These are phyloP conservation scores for Gremmenia infestans DNA, from an alignment of 2,329 filamentous ascomycete genomes.

Conservation along the genomic window DNA sequence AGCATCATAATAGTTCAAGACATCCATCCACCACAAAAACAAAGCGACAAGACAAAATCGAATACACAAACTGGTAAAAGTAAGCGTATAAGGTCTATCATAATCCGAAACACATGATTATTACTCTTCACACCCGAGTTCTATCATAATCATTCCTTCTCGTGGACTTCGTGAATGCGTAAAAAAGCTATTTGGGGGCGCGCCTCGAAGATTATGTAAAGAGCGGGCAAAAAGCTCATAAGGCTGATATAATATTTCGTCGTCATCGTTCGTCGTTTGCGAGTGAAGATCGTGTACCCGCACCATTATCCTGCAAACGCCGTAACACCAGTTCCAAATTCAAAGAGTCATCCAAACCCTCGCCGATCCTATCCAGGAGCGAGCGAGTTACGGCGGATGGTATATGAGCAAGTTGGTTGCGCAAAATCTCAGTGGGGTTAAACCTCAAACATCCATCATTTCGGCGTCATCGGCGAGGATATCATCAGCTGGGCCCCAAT, in stretches of 20 bases:
- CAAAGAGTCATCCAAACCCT: slow-evolving; percentile 26
- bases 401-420: slow-evolving; percentile 12
- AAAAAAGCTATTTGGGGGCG: slow-evolving; percentile 12
- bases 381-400: slow-evolving; percentile 17
- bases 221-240: slow-evolving; percentile 18
- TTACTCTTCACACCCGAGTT: slow-evolving; percentile 11
- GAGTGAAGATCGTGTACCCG: slow-evolving; percentile 2
- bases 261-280: slow-evolving; percentile 10
- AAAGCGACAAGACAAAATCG: slow-evolving; percentile 1
- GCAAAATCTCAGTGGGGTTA: slow-evolving; percentile 20
- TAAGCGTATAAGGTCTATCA: slow-evolving; percentile 3
- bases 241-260: slow-evolving; percentile 17
- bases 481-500: slow-evolving; percentile 76
- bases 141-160: slow-evolving; percentile 20
- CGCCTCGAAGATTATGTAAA: slow-evolving; percentile 22
- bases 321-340: slow-evolving; percentile 19
- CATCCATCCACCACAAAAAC: slow-evolving; percentile 2
- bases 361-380: slow-evolving; percentile 29
- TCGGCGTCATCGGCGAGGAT: slow-evolving; percentile 34
- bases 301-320: slow-evolving; percentile 23
- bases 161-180: slow-evolving; percentile 29
- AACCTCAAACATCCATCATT: slow-evolving; percentile 33
- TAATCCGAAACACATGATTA: slow-evolving; percentile 13
- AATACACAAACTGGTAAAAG: slow-evolving; percentile 3
- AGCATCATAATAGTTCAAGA: slow-evolving; percentile 4